Evolutionary conservation across 371 early-diverging fungal genomes (phyloP), one percentile per base, ranked within the genome.

Genomic region (Lichtheimia hyalospora): DNA sequence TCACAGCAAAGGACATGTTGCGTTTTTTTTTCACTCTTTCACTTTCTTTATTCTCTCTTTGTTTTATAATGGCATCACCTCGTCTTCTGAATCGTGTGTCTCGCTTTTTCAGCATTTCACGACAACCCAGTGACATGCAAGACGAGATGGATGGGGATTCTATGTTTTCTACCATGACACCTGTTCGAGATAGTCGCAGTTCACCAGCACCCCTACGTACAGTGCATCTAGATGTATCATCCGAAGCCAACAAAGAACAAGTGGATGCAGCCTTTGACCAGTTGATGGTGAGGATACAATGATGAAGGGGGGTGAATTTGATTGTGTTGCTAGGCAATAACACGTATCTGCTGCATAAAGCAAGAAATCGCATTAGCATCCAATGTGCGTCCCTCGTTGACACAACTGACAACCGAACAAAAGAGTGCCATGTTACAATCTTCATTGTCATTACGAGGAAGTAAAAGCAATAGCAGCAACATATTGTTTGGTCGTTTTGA

Each of bases 301-400:
- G 52, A 52, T 7, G 5, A 27, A 12, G 43, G 5, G 21, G 16
- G 14, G 28, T 46, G 25, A 14, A 41, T 46, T 43, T 14, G 16
- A 20, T n/a, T 57, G 34, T 28, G 28, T 34, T 27, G 27, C 27
- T 27, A 27, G 27, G 27, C 7, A 34, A 34, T 34, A 34, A 34
- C 34, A 34, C 34, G 2, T 34, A 10, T 34, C 34, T 34, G 34
- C 34, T 34, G 34, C 8, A 34, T 34, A 34, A 34, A 77, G 78
- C 56, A 63, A 67, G 77, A 76, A 53, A 76, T 75, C 63, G 77
- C 73, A 13, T 63, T 77, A 25, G 73, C 77, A 7, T 66, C 74
- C 13, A 73, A 71, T 42, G 68, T 74, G 7, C 52, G 71, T 20
- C 73, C 67, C 5, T 66, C 57, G 23, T 64, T 80, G 12, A 62